Evolutionary conservation across 2,329 filamentous ascomycete genomes (phyloP), one percentile per base, ranked within the genome.

Genomic region (Emmonsia crescens): DNA sequence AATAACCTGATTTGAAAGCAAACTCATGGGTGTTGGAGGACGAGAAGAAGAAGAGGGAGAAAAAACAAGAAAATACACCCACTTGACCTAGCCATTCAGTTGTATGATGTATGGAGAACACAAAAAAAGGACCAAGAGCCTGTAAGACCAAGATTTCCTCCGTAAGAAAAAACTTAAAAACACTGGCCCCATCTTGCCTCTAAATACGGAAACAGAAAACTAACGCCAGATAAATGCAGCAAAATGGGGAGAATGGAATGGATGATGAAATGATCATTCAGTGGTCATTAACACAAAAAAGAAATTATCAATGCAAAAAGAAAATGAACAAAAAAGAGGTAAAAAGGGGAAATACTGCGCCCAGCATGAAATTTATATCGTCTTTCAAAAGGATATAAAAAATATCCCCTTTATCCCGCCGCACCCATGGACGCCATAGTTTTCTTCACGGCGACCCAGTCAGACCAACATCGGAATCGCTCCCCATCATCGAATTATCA

Each of bases 391-490:
- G 14, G 56, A 21, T n/a, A 24, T 27, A 5, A 6, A 36, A 16
- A 10, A 6, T 16, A 51, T 59, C 42, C 42, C 21, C 44, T 40
- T 36, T 6, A 10, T 4, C 19, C 10, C 27, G 10, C 29, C 29
- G 10, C 46, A 59, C 29, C 29, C n/a, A 24, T 33, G 27, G 8
- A 19, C 42, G 38, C 57, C 29, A 38, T 24, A n/a, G 48, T 29
- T 46, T 31, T 38, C 21, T 38, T 70, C 64, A 76, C 42, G 75
- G 75, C 54, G 73, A 73, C 21, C 70, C 72, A 31, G 68, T 68
- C 29, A 76, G 61, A 21, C 74, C 75, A 65, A 74, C 67, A 36
- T 77, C 75, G 2, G 75, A 77, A 64, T 77, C 75, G 60, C 73
- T 76, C 51, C 70, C 73, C 63, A 77, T 68, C 55, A 69, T 69